Evolutionary conservation across 176 grass and related monocot species (phyloP), one percentile per base, ranked within the genome.

Genomic region (Guadua angustifolia): DNA sequence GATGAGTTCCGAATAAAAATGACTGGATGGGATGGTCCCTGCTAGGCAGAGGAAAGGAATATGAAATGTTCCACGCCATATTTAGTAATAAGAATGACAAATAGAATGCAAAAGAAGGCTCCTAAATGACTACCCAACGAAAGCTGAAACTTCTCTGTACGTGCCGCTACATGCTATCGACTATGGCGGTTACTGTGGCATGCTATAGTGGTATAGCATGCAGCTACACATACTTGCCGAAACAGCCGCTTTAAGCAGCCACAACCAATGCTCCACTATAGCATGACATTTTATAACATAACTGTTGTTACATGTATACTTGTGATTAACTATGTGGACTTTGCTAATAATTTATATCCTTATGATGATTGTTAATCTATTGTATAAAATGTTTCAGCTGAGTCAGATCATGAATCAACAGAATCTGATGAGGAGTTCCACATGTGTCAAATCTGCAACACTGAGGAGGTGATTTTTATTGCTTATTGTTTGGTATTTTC

Each of bases 341-440:
- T 79, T 33, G 12, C 68, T 68, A 60, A 69, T 25, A 64, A 82
- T 82, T 72, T 86, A 38, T 61, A 39, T 26, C 45, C 53, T 74
- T 47, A 46, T 25, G 52, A 79, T 71, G 9, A 22, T 42, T 79
- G 55, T 50, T 82, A 45, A 76, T 57, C 39, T 46, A 75, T 9
- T 67, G 22, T 87, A 46, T 69, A 64, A 32, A 69, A 90, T 73
- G 68, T 93, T 99, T 61, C 89, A 99, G 96, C 93, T 69, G 96
- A 94, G 40, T 95, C 96, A 29, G 96, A 95, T 62, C 82, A 94
- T 74, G 96, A 92, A 87, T 92, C 88, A 73, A 86, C 91, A 80
- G 93, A 93, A 84, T 99, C 96, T 44, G 96, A 99, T 32, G 96
- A 99, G 21, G 96, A 99, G 81, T 99, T 99, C 81, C 89, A 94